These are phyloP conservation scores for Rhynchosporium agropyri DNA, from an alignment of 2,329 filamentous ascomycete genomes.

Conservation along the genomic window DNA sequence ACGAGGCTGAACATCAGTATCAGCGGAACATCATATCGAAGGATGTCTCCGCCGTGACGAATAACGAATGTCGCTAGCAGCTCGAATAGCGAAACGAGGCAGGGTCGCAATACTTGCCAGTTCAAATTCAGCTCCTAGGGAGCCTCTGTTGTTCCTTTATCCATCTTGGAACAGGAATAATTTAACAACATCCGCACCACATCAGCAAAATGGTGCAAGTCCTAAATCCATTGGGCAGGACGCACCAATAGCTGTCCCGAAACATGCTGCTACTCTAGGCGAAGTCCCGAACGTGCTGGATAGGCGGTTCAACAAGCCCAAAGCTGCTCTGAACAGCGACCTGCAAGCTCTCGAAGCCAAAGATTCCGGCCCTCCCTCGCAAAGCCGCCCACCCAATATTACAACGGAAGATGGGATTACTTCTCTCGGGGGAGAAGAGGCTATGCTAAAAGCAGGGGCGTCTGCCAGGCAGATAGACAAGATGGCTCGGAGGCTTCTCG, in stretches of 20 bases:
- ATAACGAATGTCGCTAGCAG: slow-evolving; percentile 50
- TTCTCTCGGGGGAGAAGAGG: slow-evolving; percentile 1
- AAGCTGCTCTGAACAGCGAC: neutral
- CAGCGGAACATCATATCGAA: slow-evolving; percentile 11
- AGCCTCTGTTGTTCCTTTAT: slow-evolving; percentile 50
- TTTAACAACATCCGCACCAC: slow-evolving; percentile 23
- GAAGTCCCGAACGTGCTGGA: slow-evolving; percentile 10
- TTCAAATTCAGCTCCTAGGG: slow-evolving; percentile 44
- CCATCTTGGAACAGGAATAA: slow-evolving; percentile 45
- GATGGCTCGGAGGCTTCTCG: slow-evolving; percentile 16
- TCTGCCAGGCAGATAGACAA: neutral
- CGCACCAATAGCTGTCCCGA: neutral
- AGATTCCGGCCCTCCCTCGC: neutral
- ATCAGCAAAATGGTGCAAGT: slow-evolving; percentile 3
- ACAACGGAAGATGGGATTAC: slow-evolving; percentile 13
- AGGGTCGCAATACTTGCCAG: slow-evolving; percentile 45
- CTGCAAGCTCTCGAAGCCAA: neutral
- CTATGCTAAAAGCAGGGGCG: neutral
- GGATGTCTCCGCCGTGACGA: slow-evolving; percentile 35
- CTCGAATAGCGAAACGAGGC: slow-evolving; percentile 46
- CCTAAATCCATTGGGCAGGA: neutral
- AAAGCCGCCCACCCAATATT: slow-evolving; percentile 13
- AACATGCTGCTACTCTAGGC: slow-evolving; percentile 3
- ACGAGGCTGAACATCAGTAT: slow-evolving; percentile 5
- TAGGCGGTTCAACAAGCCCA: slow-evolving; percentile 13